phyloP scores from a whole-genome alignment of 2,329 filamentous ascomycete genomes.

The Talaromyces verruculosus region DNA sequence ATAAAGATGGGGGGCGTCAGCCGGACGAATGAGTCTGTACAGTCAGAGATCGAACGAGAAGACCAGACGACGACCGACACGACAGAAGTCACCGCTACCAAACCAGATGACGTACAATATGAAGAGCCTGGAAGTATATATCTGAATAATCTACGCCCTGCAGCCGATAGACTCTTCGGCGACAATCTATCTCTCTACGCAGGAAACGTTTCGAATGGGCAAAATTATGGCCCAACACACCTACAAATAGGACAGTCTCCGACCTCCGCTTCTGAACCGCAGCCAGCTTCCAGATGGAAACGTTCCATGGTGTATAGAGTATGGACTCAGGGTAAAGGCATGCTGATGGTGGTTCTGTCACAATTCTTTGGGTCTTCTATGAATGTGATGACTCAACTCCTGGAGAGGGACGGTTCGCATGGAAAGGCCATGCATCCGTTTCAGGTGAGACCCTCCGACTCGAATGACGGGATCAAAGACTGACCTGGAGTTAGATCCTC shows the following conservation, averaged over 20 bases:
- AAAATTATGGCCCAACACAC: slow-evolving; percentile 17
- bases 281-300: slow-evolving; percentile 8
- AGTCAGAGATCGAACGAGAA: not conserved
- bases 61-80: not conserved
- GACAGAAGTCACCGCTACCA: not conserved
- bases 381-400: slow-evolving; percentile 75
- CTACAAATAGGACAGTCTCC: slow-evolving; percentile 16
- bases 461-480: not conserved
- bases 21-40: not conserved
- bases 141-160: slow-evolving; percentile 17
- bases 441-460: slow-evolving; percentile 49
- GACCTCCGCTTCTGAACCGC: slow-evolving; percentile 15
- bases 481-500: slow-evolving; percentile 57
- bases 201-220: slow-evolving; percentile 22
- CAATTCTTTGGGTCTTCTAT: slow-evolving; percentile 82
- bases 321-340: slow-evolving; percentile 69
- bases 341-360: slow-evolving; percentile 69
- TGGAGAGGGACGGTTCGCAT: slow-evolving; percentile 67
- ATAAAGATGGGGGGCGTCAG: slow-evolving; percentile 6
- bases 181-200: slow-evolving; percentile 28
- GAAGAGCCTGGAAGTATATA: not conserved
- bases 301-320: slow-evolving; percentile 32
- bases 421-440: slow-evolving; percentile 75
- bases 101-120: not conserved
- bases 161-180: slow-evolving; percentile 26